Evolutionary conservation across 2,329 filamentous ascomycete genomes (phyloP), one percentile per base, ranked within the genome.

Genomic region (Fonsecaea monophora): DNA sequence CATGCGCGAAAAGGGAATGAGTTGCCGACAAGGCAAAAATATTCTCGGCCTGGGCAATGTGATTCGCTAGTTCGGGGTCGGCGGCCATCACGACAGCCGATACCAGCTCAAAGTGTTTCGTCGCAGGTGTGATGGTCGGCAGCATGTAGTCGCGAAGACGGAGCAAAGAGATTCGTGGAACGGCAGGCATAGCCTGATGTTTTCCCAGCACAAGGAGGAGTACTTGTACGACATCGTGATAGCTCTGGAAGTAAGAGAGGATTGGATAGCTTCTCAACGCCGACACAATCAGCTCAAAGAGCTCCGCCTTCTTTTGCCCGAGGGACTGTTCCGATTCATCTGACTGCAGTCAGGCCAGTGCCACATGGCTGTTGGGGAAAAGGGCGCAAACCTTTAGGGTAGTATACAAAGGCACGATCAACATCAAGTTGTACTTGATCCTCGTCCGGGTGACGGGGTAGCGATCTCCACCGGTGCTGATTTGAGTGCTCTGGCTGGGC

Each of bases 111-210:
- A 99, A 87, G 78, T 99, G 95, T 62, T 89, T 85, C 57, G 96
- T 83, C 25, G 94, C 92, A 2, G 93, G 92, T 13, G 87, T 83
- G 53, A 99, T 87, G 48, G 88, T 92, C 8, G 94, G 94, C 10
- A 99, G 87, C 95, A 99, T 97, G 78, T 97, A 99, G 80, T 99
- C 95, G 69, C 95, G 89, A 76, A 99, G 97, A 61, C 93, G 90
- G 53, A 98, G 86, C 37, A 94, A 84, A 2, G 94, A 97, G 66
- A 99, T 87, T n/a, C 91, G 90, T 38, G 91, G 85, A 37, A 96
- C 87, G 15, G 90, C 87, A 6, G 83, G 78, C 18, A 85, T 82
- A 15, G 91, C 89, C 62, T 83, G 77, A 25, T 83, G 75, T 9
- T 87, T 81, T 0, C 90, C 89, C 3, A 99, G 84, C 10, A 97